Base-by-base conservation (phyloP, 208 protist species). In the Pavlovales sp. region DNA sequence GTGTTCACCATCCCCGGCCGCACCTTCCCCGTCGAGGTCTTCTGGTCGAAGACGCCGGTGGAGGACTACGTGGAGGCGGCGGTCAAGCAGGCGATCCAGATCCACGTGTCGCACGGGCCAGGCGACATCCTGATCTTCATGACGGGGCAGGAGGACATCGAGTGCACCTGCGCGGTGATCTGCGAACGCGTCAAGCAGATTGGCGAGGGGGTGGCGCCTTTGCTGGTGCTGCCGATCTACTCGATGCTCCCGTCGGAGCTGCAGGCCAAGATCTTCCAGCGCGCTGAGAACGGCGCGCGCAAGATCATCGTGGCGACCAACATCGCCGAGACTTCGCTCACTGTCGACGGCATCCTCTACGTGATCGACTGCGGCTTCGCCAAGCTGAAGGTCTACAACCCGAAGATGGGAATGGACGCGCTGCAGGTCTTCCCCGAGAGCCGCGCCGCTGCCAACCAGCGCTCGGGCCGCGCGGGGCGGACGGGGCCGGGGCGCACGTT, bases 321-420 rank as follows among this genome's bases (percentile, higher is more conserved):
- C 94, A 99, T 99, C 80, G 99, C 98, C 11, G 98, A 99, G 92
- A 99, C 98, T 8, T 99, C 98, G 1, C 92, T 99, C 34, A 99
- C 98, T 5, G 99, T 99, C 89, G 97, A 99, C 86, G 98, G 98
- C 80, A 97, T 99, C 80, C 97, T 99, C 39, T 99, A 98, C 91
- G 98, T 99, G 8, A 95, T 99, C 30, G 98, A 99, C 94, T 96
- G 97, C 40, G 98, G 98, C 34, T 99, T 99, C 86, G 94, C 96
- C 78, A 99, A 99, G 94, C 98, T 99, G 92, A 99, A 97, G 89
- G 92, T 97, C 75, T 99, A 98, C 94, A 98, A 99, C 93, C 92
- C 97, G 18, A 95, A 95, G 88, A 95, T 97, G 28, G 97, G 97
- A 90, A 97, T 99, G 92, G 97, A 99, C 91, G 96, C 96, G 86